These are phyloP conservation scores for Cadophora gregata DNA, from an alignment of 2,329 filamentous ascomycete genomes.

Conservation along the genomic window DNA sequence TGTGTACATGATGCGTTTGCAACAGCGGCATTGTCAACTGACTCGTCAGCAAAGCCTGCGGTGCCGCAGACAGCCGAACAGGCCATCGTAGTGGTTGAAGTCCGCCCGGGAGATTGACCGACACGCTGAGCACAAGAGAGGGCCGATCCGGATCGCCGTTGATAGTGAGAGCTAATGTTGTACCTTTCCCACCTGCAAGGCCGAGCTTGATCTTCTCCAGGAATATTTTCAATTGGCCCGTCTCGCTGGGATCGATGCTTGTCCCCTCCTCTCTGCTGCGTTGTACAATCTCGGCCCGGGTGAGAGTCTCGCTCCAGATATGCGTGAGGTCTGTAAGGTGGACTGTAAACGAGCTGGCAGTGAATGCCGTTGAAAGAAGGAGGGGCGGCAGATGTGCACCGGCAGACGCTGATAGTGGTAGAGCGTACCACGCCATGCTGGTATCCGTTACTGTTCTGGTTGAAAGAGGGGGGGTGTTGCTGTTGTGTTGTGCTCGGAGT, in stretches of 20 bases:
- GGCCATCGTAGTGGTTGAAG: constrained; percentile 70
- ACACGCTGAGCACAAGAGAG: constrained; percentile 54
- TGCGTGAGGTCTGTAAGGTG: constrained; percentile 74
- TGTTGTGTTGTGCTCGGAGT: constrained; percentile 17
- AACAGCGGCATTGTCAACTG: constrained; percentile 57
- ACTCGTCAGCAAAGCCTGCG: constrained; percentile 48
- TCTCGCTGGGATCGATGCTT: constrained; percentile 72
- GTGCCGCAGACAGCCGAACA: constrained; percentile 56
- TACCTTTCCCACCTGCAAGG: constrained; percentile 50
- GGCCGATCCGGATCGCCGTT: constrained; percentile 46
- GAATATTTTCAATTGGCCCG: constrained; percentile 70
- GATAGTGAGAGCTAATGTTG: constrained; percentile 53
- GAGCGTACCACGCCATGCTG: constrained; percentile 39
- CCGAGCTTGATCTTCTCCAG: constrained; percentile 65
- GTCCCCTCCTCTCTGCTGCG: constrained; percentile 68
- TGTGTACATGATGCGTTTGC: constrained; percentile 50
- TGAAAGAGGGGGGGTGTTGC: not conserved
- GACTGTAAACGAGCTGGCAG: constrained; percentile 63
- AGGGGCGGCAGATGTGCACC: constrained; percentile 59
- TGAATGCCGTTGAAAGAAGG: constrained; percentile 65
- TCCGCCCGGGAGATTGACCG: constrained; percentile 65
- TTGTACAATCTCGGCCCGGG: constrained; percentile 64
- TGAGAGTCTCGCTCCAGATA: constrained; percentile 73
- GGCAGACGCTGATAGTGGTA: constrained; percentile 31
- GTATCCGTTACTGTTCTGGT: constrained; percentile 14